Conservation (phyloP, 352 stramenopile species). For the Phytophthora kernoviae region DNA sequence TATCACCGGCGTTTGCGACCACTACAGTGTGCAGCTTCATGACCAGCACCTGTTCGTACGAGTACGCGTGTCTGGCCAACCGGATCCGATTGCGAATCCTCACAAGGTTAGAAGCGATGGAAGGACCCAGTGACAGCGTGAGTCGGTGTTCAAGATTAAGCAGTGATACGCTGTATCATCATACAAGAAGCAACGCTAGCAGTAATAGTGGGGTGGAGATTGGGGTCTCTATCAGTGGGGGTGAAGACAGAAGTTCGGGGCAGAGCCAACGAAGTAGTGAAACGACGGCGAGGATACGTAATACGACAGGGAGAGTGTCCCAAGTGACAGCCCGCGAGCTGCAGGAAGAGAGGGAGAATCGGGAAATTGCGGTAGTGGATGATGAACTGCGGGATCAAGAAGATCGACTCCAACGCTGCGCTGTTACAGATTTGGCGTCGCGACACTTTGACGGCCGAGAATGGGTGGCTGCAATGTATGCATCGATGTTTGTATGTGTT, state of each 20-base stretch:
- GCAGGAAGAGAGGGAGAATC: conserved; percentile 30
- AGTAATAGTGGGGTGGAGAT: conserved; percentile 7
- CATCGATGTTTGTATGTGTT: conserved; percentile 28
- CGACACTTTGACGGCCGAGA: conserved; percentile 31
- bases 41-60: conserved; percentile 62
- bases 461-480: conserved; percentile 42
- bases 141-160: conserved; percentile 25
- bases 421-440: conserved; percentile 19
- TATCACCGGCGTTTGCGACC: conserved; percentile 63
- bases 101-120: conserved; percentile 32
- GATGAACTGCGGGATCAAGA: conserved; percentile 33
- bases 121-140: conserved; percentile 22
- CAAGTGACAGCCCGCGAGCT: conserved; percentile 15
- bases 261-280: conserved; percentile 5
- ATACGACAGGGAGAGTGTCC: conserved; percentile 5
- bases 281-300: conserved; percentile 22
- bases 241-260: not conserved
- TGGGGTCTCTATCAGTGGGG: no score
- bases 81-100: conserved; percentile 63
- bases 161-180: conserved; percentile 37
- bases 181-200: conserved; percentile 35
- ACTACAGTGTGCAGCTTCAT: conserved; percentile 65
- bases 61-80: conserved; percentile 72
- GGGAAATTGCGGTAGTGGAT: conserved; percentile 31
- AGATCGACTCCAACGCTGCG: conserved; percentile 23